Base-by-base conservation (phyloP, 2,329 filamentous ascomycete genomes). In the Fusarium nodosum region DNA sequence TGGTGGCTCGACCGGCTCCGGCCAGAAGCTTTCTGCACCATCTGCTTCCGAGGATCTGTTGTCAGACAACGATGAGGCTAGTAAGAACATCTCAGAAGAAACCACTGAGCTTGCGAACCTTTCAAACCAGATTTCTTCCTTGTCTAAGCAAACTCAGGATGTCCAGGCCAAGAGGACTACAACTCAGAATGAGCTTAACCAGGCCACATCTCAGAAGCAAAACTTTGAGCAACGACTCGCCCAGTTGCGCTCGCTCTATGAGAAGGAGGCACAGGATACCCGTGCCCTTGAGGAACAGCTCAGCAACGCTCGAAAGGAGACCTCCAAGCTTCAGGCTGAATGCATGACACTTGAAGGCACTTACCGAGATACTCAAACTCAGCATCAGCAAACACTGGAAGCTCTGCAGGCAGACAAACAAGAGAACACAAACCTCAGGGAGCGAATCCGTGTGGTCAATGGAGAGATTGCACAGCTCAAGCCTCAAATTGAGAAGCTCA, bases 61-160 rank as follows among this genome's bases (percentile, higher is more conserved):
- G n/a, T 93, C 93, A 18, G 94, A 97, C 73, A 91, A 90, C 69
- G 95, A 98, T 70, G 94, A 97, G 75, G 89, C 94, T 57, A 95
- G 91, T 80, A 96, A 92, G 79, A 97, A 92, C 78, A 84, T 98
- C 28, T 96, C 92, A 1, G 91, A 90, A 69, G 96, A 99, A 77
- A 96, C 94, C 4, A 91, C 92, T 1, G 96, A 99, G 78, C 86
- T 99, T 60, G 96, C 94, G 53, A 98, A 99, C 77, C 85, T 99
- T 72, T 97, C 95, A 1, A 98, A 97, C 78, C 96, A 98, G 79
- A 93, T 99, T 69, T 91, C 93, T 33, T 95, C 92, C 4, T 82
- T 99, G 57, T 92, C 94, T 0, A 97, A 91, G 76, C 94, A 99
- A 81, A 97, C 97, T 89, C 93, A 97, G 77, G 93, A 95, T 72